Evolutionary conservation across 2,329 filamentous ascomycete species (phyloP), one percentile per base, ranked within the genome.

Genomic region (Westerdykella aurantiaca): DNA sequence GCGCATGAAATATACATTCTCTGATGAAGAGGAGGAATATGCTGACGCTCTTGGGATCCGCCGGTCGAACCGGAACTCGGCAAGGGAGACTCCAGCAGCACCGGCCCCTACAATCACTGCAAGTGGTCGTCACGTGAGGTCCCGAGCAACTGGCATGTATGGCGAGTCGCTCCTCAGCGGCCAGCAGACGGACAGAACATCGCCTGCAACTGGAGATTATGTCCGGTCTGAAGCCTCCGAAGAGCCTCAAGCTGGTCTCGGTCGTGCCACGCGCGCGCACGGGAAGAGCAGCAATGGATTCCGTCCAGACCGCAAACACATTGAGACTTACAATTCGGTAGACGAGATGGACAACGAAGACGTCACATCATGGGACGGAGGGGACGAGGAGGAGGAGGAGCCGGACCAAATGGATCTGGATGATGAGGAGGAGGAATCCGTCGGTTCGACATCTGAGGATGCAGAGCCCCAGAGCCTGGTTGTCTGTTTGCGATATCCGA

Each of bases 1-100:
- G 74, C 86, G 91, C 48, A 86, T 95, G 71, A 94, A 90, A 68
- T 98, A 98, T 63, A 98, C 88, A 0, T 98, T 87, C 62, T 94
- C 89, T 0, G 90, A 96, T 41, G 88, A 94, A 18, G 88, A 94
- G 53, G 88, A 95, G n/a, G 86, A 91, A 55, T 74, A 71, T 41
- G 80, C 82, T 64, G 90, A 73, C 47, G 70, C 72, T 14, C 79
- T 83, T 6, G 88, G 87, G 11, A 78, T 81, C 14, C 82, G 79
- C 37, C 72, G 76, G 38, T 82, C 80, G 4, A 72, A 71, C 9
- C 72, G 91, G 21, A 86, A 88, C 52, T 88, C 86, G 1, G 79
- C 83, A 33, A 77, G 82, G 9, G 82, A 81, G 50, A 88, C 87
- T 1, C 85, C 88, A 0, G 79, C 80, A 34, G 87, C 91, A 51